Conservation (phyloP, 225 moss, liverwort and hornwort genomes). For the Straminergon stramineum region DNA sequence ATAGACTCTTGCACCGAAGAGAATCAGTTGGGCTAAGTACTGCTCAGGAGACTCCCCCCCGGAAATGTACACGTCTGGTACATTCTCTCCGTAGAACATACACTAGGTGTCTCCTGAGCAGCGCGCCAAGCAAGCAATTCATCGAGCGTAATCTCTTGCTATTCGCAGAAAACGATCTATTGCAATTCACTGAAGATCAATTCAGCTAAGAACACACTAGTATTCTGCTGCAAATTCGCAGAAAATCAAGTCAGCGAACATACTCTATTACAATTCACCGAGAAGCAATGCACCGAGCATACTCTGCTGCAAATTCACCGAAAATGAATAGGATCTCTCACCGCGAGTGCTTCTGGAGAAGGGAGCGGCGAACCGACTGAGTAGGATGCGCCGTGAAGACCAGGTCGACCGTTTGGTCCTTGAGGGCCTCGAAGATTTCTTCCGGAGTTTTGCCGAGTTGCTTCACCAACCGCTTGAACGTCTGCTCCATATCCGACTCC, state of each 20-base stretch:
- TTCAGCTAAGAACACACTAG: background rate
- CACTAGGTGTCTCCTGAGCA: background rate
- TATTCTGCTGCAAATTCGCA: background rate
- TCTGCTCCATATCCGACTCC: constrained; percentile 50
- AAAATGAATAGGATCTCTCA: background rate
- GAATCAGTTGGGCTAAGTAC: background rate
- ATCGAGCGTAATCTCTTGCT: background rate
- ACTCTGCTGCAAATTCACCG: background rate
- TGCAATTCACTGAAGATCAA: background rate
- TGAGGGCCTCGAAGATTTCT: constrained; percentile 50
- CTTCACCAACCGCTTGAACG: constrained; percentile 34
- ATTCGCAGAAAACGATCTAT: background rate
- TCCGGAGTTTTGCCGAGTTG: constrained; percentile 42
- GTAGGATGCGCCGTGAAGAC: constrained; percentile 61
- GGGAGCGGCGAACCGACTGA: constrained; percentile 54
- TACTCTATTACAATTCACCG: background rate
- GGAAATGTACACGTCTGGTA: background rate
- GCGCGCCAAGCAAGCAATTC: background rate
- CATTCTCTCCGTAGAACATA: background rate
- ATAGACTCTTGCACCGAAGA: background rate
- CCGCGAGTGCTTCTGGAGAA: constrained; percentile 57
- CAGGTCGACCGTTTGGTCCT: constrained; percentile 50
- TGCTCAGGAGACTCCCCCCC: background rate
- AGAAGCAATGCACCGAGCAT: background rate
- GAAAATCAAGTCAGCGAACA: background rate